These are phyloP conservation scores for Tulasnella sp. DNA, from an alignment of 768 basidiomycete species.

Conservation along the genomic window DNA sequence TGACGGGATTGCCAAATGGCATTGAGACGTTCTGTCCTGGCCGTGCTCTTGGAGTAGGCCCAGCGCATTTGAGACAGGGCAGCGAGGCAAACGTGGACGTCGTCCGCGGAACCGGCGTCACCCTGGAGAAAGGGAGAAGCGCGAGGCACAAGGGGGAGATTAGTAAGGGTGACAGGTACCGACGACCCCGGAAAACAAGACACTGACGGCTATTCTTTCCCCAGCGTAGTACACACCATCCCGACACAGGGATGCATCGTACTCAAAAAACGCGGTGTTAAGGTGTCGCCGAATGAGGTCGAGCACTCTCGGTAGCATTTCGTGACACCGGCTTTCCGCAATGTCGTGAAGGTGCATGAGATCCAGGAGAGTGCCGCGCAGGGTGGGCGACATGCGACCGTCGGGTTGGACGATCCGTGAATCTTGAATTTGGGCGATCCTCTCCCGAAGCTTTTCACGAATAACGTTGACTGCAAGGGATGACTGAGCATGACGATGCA, in stretches of 20 bases:
- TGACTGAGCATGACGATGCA: constrained; percentile 3
- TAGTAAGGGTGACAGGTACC: neutral
- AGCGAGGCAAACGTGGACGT: constrained; percentile 45
- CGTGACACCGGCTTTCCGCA: constrained; percentile 34
- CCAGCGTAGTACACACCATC: constrained; percentile 88
- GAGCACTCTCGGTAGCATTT: constrained; percentile 37
- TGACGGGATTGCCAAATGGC: neutral
- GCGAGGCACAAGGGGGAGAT: no score
- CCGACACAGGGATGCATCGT: constrained; percentile 73
- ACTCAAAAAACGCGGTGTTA: constrained; percentile 58
- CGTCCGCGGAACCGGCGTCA: constrained; percentile 41
- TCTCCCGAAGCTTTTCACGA: constrained; percentile 66
- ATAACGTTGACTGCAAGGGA: constrained; percentile 59
- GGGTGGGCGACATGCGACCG: constrained; percentile 20
- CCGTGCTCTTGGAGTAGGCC: constrained; percentile 55
- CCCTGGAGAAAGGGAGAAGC: constrained; percentile 17
- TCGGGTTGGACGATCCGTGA: constrained; percentile 13
- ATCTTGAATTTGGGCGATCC: constrained; percentile 24
- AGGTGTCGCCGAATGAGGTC: constrained; percentile 37
- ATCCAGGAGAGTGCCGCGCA: constrained; percentile 22
- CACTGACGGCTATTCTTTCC: constrained; percentile 44
- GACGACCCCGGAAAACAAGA: neutral
- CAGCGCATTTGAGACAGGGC: constrained; percentile 77
- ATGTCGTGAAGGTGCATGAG: constrained; percentile 33
- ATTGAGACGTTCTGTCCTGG: constrained; percentile 28